Percentiles rank a stretch among this genome's conserved stretches.
These are phyloP conservation scores for Fusarium robinianum DNA, from an alignment of 2,329 filamentous ascomycete species.

Conservation along the genomic window DNA sequence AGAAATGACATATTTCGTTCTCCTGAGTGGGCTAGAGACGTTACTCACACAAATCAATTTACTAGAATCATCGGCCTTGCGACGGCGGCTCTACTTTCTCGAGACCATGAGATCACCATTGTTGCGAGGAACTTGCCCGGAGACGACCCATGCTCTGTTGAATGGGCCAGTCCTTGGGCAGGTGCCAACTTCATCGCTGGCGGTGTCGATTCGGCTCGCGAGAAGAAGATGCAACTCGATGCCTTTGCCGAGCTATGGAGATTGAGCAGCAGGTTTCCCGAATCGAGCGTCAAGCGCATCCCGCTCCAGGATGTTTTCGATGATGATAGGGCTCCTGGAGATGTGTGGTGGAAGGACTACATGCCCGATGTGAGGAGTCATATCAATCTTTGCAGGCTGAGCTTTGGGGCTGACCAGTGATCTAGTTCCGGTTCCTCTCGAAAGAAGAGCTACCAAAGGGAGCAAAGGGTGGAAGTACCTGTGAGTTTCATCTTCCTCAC, in stretches of 20 bases:
- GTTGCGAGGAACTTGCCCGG: slow-evolving; percentile 6
- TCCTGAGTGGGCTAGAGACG: background rate
- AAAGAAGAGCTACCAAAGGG: slow-evolving; percentile 6
- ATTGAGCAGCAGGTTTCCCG: background rate
- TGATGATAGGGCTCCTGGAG: background rate
- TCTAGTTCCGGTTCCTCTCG: slow-evolving; percentile 1
- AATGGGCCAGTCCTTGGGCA: slow-evolving; percentile 10
- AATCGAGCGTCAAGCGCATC: slow-evolving; percentile 5
- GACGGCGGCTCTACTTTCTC: slow-evolving; percentile 2
- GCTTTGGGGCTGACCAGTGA: background rate
- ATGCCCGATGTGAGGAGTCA: slow-evolving; percentile 8
- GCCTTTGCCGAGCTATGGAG: slow-evolving; percentile 6
- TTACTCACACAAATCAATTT: background rate
- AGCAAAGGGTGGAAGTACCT: slow-evolving; percentile 1
- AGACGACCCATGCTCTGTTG: background rate
- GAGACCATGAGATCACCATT: slow-evolving; percentile 5
- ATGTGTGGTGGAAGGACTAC: slow-evolving; percentile 17
- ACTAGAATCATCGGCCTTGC: slow-evolving; percentile 9
- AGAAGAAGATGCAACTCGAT: slow-evolving; percentile 7
- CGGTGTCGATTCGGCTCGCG: background rate
- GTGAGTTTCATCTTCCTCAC: background rate
- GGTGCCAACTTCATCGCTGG: slow-evolving; percentile 4
- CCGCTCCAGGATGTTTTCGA: slow-evolving; percentile 15
- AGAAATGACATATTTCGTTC: too few species aligned
- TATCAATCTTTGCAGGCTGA: background rate